Conservation (phyloP, 164 flowering plant genomes). For the Hamamelis virginiana region DNA sequence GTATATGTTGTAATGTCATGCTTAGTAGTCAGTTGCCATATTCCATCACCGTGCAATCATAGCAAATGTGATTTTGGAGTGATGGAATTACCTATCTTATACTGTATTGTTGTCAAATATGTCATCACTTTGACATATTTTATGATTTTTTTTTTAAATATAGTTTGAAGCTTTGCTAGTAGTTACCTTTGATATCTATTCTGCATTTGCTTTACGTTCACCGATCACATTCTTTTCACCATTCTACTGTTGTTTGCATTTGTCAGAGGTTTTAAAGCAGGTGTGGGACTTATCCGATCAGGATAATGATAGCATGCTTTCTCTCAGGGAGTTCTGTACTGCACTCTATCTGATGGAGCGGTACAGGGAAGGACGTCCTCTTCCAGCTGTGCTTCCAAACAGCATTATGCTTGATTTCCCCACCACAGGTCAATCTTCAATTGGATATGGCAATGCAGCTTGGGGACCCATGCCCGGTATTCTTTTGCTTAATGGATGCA, state of each 20-base stretch:
- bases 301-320: conserved; percentile 96
- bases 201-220: neutral
- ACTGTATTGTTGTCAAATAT: neutral
- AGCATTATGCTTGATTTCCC: conserved; percentile 51
- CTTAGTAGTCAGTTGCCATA: neutral
- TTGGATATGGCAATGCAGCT: conserved; percentile 46
- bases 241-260: conserved; percentile 9
- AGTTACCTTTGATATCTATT: neutral
- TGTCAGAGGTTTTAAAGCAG: conserved; percentile 89
- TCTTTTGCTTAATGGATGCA: neutral
- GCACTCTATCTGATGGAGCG: conserved; percentile 96
- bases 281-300: conserved; percentile 99
- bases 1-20: neutral
- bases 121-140: neutral
- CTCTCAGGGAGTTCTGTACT: conserved; percentile 85
- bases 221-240: conserved; percentile 9
- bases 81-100: neutral
- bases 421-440: conserved; percentile 42
- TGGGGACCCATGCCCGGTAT: conserved; percentile 69
- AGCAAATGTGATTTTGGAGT: neutral
- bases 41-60: neutral
- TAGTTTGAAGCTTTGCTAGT: neutral
- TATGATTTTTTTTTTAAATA: neutral
- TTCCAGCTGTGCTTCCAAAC: conserved; percentile 75
- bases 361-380: conserved; percentile 86